Conservation (phyloP, 148 eudicot genomes). For the Rhododendron kiyosumense region DNA sequence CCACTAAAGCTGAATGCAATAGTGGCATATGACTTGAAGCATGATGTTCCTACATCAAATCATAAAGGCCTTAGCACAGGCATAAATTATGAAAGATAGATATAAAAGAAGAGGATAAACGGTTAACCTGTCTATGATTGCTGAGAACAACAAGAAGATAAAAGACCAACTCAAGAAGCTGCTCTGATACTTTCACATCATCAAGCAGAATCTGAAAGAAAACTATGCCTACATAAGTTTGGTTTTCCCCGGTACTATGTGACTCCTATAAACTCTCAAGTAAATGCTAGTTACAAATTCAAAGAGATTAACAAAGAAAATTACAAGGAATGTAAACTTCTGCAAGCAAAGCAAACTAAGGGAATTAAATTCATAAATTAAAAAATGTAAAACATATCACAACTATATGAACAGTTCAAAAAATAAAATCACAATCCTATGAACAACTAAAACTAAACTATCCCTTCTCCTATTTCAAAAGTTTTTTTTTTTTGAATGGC, state of each 20-base stretch:
- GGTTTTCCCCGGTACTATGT: background rate
- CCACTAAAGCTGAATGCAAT: slow-evolving; percentile 69
- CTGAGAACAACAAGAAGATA: slow-evolving; percentile 50
- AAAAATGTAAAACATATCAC: background rate
- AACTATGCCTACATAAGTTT: slow-evolving; percentile 2
- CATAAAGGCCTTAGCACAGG: slow-evolving; percentile 21
- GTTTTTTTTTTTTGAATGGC: no score
- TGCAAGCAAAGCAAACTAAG: background rate
- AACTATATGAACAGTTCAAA: background rate
- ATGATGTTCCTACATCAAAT: slow-evolving; percentile 43
- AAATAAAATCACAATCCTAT: no score
- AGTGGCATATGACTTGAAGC: slow-evolving; percentile 36
- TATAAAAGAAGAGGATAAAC: slow-evolving; percentile 2
- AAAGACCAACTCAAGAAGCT: slow-evolving; percentile 83
- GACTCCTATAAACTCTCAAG: background rate
- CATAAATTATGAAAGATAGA: background rate
- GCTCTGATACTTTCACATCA: slow-evolving; percentile 73
- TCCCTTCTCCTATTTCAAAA: background rate
- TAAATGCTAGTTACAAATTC: background rate
- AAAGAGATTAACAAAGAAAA: slow-evolving; percentile 2
- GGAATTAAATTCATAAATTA: background rate
- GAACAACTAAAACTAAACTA: background rate
- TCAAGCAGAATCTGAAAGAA: slow-evolving; percentile 77
- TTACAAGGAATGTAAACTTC: background rate
- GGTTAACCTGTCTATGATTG: slow-evolving; percentile 55